Base-by-base conservation (phyloP, 169 alveolate species). In the Ichthyophthirius multifiliis region DNA sequence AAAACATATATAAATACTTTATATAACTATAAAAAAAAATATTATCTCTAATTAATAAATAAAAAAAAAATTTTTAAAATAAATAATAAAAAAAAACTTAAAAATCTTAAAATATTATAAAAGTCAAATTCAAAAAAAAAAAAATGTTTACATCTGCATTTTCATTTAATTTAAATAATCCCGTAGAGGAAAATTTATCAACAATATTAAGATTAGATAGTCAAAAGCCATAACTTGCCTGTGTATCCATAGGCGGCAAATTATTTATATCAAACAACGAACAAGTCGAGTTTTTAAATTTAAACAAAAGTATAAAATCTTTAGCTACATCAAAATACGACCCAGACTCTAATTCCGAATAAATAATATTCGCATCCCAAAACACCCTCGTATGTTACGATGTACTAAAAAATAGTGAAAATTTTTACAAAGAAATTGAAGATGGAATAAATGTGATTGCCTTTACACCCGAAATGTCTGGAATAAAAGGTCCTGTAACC, bases 381-480 rank as follows among this genome's bases (percentile, higher is more conserved):
- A 89, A 90, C 30, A 85, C 84, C 5, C 27, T 89, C 6, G 41
- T 86, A 37, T 82, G 83, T 30, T 85, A 83, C 74, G 86, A 93
- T 62, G 75, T 93, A 18, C 89, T 88, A 37, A 82, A 84, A 44
- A 90, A 90, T 62, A 65, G 86, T 45, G 94, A 92, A 62, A 65
- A 87, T 31, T 93, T 89, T 44, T 93, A 89, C 78, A 87, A 85
- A 63, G 97, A 93, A 74, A 87, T 93, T n/a, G 63, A 83, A 13
- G 97, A 93, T 77, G 97, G 97, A 1, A 87, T 90, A 13, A 74
- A 81, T 79, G 83, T 89, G 20, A 39, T 87, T 76, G 30, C 35
- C 23, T 55, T 55, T 55, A 55, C 71, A 13, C 13, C 71, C 1
- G 71, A 55, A 55, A 55, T 55, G 71, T 55, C 71, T 27, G 71